phyloP scores from a whole-genome alignment of 768 basidiomycete species.

The Rhodotorula kratochvilovae region DNA sequence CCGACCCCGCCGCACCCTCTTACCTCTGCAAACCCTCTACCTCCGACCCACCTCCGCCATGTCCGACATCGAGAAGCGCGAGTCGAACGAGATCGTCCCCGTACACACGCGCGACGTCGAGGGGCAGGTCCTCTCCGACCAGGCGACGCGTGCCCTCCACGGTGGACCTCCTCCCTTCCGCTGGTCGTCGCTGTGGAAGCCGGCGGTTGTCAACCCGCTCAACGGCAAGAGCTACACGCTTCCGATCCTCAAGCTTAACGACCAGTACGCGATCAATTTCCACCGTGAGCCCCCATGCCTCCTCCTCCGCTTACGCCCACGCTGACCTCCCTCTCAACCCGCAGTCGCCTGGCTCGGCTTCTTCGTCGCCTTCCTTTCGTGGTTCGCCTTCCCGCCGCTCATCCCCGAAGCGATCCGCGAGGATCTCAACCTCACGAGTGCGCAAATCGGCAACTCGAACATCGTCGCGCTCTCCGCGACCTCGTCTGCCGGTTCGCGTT shows the following conservation, averaged over 20 bases:
- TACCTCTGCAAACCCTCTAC: too few relatives aligned
- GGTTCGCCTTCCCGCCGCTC: constrained; percentile 56
- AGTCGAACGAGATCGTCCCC: background rate
- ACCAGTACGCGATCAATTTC: constrained; percentile 55
- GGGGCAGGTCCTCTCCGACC: background rate
- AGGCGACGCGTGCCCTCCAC: background rate
- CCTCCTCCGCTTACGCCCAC: constrained; percentile 29
- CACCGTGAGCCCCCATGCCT: constrained; percentile 46
- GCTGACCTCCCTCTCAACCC: too few relatives aligned
- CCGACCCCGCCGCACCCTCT: too few relatives aligned
- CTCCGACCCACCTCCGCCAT: too few relatives aligned
- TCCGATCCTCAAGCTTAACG: constrained; percentile 54
- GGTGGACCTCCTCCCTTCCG: constrained; percentile 35
- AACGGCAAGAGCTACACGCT: constrained; percentile 57
- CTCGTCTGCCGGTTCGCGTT: constrained; percentile 53
- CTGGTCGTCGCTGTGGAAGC: constrained; percentile 31
- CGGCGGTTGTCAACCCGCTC: constrained; percentile 51
- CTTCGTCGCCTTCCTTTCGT: constrained; percentile 54
- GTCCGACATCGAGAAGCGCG: constrained; percentile 15
- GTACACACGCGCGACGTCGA: background rate
- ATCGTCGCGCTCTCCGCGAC: constrained; percentile 51
- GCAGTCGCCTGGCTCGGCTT: constrained; percentile 46
- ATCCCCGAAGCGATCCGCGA: constrained; percentile 57
- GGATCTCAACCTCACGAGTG: constrained; percentile 55
- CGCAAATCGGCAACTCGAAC: constrained; percentile 53